phyloP scores from a whole-genome alignment of 192 early-diverging fungal species.

The Coemansia interrupta region DNA sequence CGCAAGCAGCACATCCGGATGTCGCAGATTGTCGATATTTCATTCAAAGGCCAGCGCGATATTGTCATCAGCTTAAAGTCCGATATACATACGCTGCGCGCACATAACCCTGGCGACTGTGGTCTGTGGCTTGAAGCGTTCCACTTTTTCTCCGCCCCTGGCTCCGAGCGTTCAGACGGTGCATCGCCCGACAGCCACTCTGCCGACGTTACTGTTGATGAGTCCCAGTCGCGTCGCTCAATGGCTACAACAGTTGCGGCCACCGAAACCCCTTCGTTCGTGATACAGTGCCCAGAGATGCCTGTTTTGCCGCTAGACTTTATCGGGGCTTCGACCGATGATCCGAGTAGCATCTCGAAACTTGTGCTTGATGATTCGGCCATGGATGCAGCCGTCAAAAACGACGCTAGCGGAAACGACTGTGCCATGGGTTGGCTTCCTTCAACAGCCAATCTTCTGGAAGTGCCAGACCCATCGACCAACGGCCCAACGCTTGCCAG shows the following conservation, averaged over 20 bases:
- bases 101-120: conserved; percentile 21
- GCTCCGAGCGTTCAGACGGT: neutral
- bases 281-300: neutral
- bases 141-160: neutral
- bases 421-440: conserved; percentile 31
- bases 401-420: neutral
- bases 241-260: conserved; percentile 1
- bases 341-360: neutral
- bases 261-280: neutral
- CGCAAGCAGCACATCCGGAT: conserved; percentile 23
- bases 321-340: neutral
- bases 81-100: conserved; percentile 28
- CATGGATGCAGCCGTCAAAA: neutral
- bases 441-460: conserved; percentile 14
- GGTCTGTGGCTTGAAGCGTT: conserved; percentile 22
- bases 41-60: conserved; percentile 29
- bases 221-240: neutral
- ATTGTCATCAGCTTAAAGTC: conserved; percentile 18
- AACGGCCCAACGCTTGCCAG: neutral
- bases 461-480: neutral
- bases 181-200: conserved; percentile 1
- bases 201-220: neutral
- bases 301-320: neutral
- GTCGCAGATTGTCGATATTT: conserved; percentile 13
- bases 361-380: neutral